Base-by-base conservation (phyloP, 345 rosid genomes). In the Heritiera fomes region DNA sequence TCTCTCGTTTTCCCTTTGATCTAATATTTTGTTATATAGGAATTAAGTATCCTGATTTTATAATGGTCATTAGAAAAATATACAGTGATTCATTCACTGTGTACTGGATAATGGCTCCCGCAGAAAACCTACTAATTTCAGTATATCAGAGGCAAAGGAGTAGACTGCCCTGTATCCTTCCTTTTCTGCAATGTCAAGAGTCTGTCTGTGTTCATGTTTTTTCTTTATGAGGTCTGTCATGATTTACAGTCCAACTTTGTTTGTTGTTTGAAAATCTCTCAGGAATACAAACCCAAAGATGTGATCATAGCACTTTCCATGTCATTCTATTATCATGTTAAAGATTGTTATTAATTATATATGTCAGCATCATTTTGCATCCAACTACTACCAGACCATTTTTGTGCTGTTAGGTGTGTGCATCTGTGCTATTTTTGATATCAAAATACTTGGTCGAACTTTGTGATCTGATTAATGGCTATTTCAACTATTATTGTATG, bases 201-300 rank as follows among this genome's bases (percentile, higher is more conserved):
- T 40, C 15, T 34, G 62, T n/a, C n/a, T 72, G 4, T 52, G 28
- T 32, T 34, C 45, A 32, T 71, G 61, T 52, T 72, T 34, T 8
- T 72, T 28, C 47, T 71, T 53, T 50, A 30, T 15, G 64, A 12
- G 65, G 28, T 15, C 76, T 73, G 6, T 73, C 65, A 73, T 73
- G 38, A 11, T 58, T 55, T 58, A 56, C 11, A 4, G 49, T 40
- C 34, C n/a, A 38, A 60, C 52, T 56, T 18, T 40, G 20, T 18
- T 56, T 73, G 8, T 56, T 1, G n/a, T 55, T 18, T 55, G 76
- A 50, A n/a, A n/a, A 73, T 55, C 34, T 73, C 5, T 55, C 0
- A 3, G 32, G 38, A 73, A 38, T 32, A 18, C 28, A 30, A 49
- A 30, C 59, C 55, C 34, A 11, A 20, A 20, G 18, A 69, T 10